A percentile compares a stretch with the other conserved stretches of the same genome.
Evolutionary conservation across 176 grass and related monocot genomes (phyloP).

Genomic region (Calamus simplicifolius): DNA sequence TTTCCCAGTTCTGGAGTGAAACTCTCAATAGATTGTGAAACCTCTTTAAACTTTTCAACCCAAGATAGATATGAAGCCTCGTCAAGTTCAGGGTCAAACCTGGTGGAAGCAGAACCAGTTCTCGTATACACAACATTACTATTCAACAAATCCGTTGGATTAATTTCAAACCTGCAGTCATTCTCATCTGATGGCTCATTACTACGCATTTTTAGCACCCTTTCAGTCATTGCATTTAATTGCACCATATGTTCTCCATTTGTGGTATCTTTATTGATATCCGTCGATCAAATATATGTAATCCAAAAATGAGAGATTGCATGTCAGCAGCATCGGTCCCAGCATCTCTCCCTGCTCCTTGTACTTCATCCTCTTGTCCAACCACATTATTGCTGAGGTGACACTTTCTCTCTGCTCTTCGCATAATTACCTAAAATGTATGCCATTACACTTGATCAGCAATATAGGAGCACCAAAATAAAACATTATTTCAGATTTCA

Average conservation of each 20-base stretch:
- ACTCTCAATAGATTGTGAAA: too few relatives aligned
- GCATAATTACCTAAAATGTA: slow-evolving; percentile 67
- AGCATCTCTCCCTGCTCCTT: slow-evolving; percentile 33
- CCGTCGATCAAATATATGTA: slow-evolving; percentile 54
- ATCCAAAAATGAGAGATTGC: slow-evolving; percentile 71
- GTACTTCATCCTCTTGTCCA: slow-evolving; percentile 41
- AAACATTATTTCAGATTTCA: not conserved
- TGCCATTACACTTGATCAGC: too few relatives aligned
- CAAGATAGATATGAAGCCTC: too few relatives aligned
- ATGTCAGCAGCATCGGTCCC: slow-evolving; percentile 59
- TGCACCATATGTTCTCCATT: slow-evolving; percentile 37
- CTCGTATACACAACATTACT: too few relatives aligned
- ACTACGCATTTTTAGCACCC: slow-evolving; percentile 57
- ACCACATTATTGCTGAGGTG: slow-evolving; percentile 68
- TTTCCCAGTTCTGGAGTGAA: too few relatives aligned
- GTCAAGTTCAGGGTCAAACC: too few relatives aligned
- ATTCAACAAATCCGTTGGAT: slow-evolving; percentile 32
- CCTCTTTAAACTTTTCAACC: too few relatives aligned
- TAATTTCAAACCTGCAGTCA: slow-evolving; percentile 63
- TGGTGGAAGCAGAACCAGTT: too few relatives aligned
- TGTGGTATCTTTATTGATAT: slow-evolving; percentile 28
- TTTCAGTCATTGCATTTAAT: slow-evolving; percentile 68
- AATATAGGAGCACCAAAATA: not conserved
- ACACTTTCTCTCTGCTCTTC: slow-evolving; percentile 91
- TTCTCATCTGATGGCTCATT: slow-evolving; percentile 47